Base-by-base conservation (phyloP, 2,329 filamentous ascomycete species). In the Delphinella strobiligena region DNA sequence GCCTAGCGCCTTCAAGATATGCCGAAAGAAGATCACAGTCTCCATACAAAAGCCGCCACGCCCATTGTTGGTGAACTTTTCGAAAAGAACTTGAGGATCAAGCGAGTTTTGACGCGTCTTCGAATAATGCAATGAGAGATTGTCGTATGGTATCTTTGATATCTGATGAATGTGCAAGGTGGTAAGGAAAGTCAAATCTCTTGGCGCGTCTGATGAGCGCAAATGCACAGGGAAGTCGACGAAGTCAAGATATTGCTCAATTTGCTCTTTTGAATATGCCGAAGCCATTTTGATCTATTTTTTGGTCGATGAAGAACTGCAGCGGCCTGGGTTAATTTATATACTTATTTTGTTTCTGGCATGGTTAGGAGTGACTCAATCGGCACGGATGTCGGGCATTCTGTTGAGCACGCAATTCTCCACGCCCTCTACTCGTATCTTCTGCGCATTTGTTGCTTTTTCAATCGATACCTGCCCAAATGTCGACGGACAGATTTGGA, bases 11-110 rank as follows among this genome's bases (percentile, higher is more conserved):
- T 62, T 58, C 36, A 78, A 49, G 7, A 77, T 54, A 2, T 61
- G 64, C 5, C 61, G 64, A 42, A 76, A 68, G 27, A 78, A 55
- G 4, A 58, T 53, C 27, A 72, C 74, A 43, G 67, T 72, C 52
- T 78, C 73, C 69, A 78, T 74, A 52, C 73, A 77, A 43, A 77
- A 77, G 2, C 74, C 74, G 27, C 74, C 73, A 34, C 71, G 54
- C 2, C 63, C 61, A 32, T 47, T 38, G 1, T 22, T 15, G 24
- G 55, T 63, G 22, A 78, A 61, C 51, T 77, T 77, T 19, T 65
- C 56, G 50, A 67, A 77, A 5, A 77, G 52, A 1, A 55, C 54
- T 10, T 69, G 54, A 0, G 67, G 60, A 38, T 75, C 63, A 19
- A 74, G 55, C 2, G 65, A 65, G 31, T 75, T 62, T 16, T 53